phyloP scores from a whole-genome alignment of 345 rosid species.

The Hibiscus trionum region DNA sequence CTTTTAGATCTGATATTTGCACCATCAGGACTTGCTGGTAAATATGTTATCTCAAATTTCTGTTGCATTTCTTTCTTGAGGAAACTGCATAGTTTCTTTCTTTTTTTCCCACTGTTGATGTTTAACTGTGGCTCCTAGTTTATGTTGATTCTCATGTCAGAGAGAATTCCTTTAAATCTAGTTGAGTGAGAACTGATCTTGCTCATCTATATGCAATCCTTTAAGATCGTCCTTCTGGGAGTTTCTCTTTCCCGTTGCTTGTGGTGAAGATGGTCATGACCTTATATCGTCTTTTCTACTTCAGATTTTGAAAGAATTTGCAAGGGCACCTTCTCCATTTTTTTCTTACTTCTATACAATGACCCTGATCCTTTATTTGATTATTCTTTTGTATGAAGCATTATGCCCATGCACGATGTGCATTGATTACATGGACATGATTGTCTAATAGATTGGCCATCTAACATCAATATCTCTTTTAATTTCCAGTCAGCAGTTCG shows the following conservation, averaged over 20 bases:
- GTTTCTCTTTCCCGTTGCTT: background rate
- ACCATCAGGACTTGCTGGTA: background rate
- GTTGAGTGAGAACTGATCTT: background rate
- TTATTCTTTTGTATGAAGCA: background rate
- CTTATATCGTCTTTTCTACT: background rate
- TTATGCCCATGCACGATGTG: background rate
- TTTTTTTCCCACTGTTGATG: background rate
- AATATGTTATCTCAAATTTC: background rate
- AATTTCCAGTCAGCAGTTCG: slow-evolving; percentile 78
- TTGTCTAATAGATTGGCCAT: background rate
- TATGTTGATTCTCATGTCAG: background rate
- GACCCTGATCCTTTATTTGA: background rate
- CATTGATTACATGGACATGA: background rate
- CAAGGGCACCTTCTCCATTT: background rate
- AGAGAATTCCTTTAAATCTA: background rate
- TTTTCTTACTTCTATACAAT: background rate
- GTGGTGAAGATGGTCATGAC: background rate
- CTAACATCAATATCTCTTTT: slow-evolving; percentile 7
- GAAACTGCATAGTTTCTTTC: background rate
- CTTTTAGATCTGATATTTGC: background rate
- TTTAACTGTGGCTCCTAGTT: background rate
- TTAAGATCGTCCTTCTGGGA: background rate
- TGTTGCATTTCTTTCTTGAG: background rate
- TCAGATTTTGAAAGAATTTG: background rate
- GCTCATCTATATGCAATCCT: background rate